phyloP scores from a whole-genome alignment of 2,329 filamentous ascomycete species.

The Madurella mycetomatis region DNA sequence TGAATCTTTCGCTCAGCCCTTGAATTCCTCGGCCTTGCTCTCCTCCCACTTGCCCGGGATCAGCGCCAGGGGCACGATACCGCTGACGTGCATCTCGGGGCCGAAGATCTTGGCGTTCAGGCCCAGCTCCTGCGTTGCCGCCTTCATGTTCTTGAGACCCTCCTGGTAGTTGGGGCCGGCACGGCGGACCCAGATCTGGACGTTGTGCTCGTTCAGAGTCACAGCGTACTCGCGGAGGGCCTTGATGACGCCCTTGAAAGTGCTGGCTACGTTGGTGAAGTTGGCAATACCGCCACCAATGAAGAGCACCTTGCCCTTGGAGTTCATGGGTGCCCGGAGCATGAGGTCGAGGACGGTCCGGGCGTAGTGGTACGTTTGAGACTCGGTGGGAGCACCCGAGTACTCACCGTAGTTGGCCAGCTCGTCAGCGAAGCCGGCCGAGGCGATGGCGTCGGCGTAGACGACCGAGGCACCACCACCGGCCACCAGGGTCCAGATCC shows the following conservation, averaged over 20 bases:
- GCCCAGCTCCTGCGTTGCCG: conserved; percentile 86
- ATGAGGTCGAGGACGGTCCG: conserved; percentile 95
- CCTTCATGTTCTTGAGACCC: conserved; percentile 99
- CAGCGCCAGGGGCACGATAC: conserved; percentile 91
- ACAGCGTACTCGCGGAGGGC: conserved; percentile 86
- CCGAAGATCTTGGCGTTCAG: conserved; percentile 64
- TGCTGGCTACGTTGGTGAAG: conserved; percentile 99
- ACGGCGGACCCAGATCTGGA: conserved; percentile 90
- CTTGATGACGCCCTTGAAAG: conserved; percentile 99
- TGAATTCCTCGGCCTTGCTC: conserved; percentile 59
- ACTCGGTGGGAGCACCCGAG: conserved; percentile 97
- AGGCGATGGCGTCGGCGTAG: conserved; percentile 97
- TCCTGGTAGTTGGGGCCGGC: conserved; percentile 99
- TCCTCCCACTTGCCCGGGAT: conserved; percentile 60
- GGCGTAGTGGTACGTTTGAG: conserved; percentile 98
- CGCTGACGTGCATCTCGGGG: conserved; percentile 91
- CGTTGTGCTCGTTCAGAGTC: conserved; percentile 89
- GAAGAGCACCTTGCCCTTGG: conserved; percentile 97
- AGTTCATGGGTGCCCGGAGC: conserved; percentile 79
- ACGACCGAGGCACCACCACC: conserved; percentile 99
- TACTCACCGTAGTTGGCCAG: conserved; percentile 99
- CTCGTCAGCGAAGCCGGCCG: conserved; percentile 88
- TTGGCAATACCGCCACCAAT: conserved; percentile 99
- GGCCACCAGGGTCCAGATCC: conserved; percentile 96
- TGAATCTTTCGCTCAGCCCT: conserved; percentile 38